These are phyloP conservation scores for Hericium coralloides DNA, from an alignment of 768 basidiomycete genomes.

Conservation along the genomic window DNA sequence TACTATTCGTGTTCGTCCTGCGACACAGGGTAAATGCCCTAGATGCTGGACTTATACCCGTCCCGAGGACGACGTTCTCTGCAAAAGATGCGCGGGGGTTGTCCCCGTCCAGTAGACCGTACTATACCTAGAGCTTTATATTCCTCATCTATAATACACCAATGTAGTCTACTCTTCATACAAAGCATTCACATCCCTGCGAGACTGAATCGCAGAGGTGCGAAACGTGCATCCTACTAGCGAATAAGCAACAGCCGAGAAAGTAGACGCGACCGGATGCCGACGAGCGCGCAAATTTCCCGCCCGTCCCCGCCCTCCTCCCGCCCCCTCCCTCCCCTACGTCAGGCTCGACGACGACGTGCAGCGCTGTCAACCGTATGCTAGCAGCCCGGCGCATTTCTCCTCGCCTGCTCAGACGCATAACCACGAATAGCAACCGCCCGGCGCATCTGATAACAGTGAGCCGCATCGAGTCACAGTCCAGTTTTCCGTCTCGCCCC, in stretches of 20 bases:
- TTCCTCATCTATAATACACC: background rate
- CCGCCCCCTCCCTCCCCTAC: background rate
- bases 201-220: too few relatives aligned
- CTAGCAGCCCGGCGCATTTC: conserved; percentile 1
- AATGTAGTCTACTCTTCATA: background rate
- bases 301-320: background rate
- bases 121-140: conserved; percentile 6
- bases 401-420: background rate
- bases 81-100: conserved; percentile 48
- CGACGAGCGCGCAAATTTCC: background rate
- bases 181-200: background rate
- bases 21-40: conserved; percentile 66
- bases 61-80: conserved; percentile 40
- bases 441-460: conserved; percentile 14
- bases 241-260: background rate
- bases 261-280: background rate
- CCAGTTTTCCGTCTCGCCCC: background rate
- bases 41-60: conserved; percentile 84
- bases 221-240: too few relatives aligned
- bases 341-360: background rate
- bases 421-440: background rate
- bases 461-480: conserved; percentile 14
- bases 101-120: conserved; percentile 7
- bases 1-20: conserved; percentile 50
- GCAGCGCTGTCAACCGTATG: conserved; percentile 2